Evolutionary conservation across 2,329 filamentous ascomycete species (phyloP).

Genomic region (Ceratocystis ficicola): DNA sequence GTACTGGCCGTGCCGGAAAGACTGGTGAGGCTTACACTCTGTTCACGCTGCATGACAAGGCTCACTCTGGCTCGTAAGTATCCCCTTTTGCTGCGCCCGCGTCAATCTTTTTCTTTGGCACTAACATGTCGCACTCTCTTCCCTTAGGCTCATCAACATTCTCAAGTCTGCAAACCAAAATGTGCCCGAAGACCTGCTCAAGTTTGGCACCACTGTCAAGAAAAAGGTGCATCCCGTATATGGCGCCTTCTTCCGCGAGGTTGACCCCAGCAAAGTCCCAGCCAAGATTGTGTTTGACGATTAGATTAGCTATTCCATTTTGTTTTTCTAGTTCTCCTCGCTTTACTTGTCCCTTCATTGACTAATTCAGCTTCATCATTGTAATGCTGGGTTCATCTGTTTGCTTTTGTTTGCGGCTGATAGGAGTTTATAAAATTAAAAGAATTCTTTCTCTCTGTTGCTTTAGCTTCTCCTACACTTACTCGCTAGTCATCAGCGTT

Average conservation of each 20-base stretch:
- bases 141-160: slow-evolving; percentile 70
- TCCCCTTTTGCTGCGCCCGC: neutral
- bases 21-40: slow-evolving; percentile 80
- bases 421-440: slow-evolving; percentile 15
- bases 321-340: slow-evolving; percentile 6
- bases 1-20: slow-evolving; percentile 87
- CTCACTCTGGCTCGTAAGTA: slow-evolving; percentile 73
- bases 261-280: slow-evolving; percentile 67
- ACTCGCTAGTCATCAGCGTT: neutral
- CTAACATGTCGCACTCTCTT: neutral
- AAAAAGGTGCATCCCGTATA: slow-evolving; percentile 96
- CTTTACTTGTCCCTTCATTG: slow-evolving; percentile 5
- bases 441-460: slow-evolving; percentile 3
- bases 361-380: slow-evolving; percentile 1
- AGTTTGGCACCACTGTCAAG: slow-evolving; percentile 96
- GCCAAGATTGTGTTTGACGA: slow-evolving; percentile 78
- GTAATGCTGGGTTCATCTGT: slow-evolving; percentile 11
- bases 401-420: neutral
- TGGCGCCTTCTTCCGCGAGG: slow-evolving; percentile 89
- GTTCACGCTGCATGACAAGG: slow-evolving; percentile 92
- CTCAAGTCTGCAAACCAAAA: slow-evolving; percentile 84
- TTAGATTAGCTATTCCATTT: slow-evolving; percentile 15
- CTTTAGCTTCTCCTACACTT: neutral
- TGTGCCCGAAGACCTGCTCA: slow-evolving; percentile 80
- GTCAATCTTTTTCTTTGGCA: slow-evolving; percentile 21